Percentiles rank a stretch among this genome's conserved stretches.
These are phyloP conservation scores for Cutaneotrichosporon cyanovorans DNA, from an alignment of 1,284 basidiomycete species.

Conservation along the genomic window DNA sequence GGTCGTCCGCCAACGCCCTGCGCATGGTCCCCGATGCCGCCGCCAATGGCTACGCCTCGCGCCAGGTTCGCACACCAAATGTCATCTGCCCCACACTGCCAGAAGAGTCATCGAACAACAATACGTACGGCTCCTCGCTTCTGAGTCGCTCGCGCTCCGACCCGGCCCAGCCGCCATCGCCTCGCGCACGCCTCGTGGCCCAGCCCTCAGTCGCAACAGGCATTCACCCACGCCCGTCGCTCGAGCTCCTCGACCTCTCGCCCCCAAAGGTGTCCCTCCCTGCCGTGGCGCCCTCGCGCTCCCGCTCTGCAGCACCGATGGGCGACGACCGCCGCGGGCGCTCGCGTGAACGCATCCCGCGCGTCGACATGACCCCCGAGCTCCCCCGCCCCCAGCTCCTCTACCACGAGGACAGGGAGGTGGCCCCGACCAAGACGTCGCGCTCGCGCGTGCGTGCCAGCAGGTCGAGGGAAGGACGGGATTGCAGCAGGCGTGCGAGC, in stretches of 20 bases:
- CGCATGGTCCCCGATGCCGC: slow-evolving; percentile 26
- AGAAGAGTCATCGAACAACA: slow-evolving; percentile 11
- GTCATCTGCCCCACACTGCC: slow-evolving; percentile 12
- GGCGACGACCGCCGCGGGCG: slow-evolving; percentile 23
- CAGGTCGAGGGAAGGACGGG: slow-evolving; percentile 7
- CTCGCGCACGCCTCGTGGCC: slow-evolving; percentile 5
- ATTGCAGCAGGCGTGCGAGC: neutral
- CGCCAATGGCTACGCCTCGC: neutral
- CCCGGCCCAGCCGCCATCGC: slow-evolving; percentile 22
- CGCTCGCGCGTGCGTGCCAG: slow-evolving; percentile 19
- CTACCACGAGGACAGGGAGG: slow-evolving; percentile 36
- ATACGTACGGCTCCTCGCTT: slow-evolving; percentile 23
- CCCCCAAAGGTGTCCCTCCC: slow-evolving; percentile 7
- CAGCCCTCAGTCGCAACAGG: neutral
- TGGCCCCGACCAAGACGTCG: slow-evolving; percentile 23
- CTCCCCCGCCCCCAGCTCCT: slow-evolving; percentile 12
- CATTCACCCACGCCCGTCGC: slow-evolving; percentile 11
- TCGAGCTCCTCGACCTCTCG: slow-evolving; percentile 2
- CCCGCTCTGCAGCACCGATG: slow-evolving; percentile 1
- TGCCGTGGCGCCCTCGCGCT: slow-evolving; percentile 4
- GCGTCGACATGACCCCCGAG: slow-evolving; percentile 16
- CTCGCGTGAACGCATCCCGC: slow-evolving; percentile 28
- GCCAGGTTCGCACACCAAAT: slow-evolving; percentile 13
- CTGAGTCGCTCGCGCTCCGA: slow-evolving; percentile 40
- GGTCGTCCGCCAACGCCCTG: slow-evolving; percentile 2